Evolutionary conservation across 2,329 filamentous ascomycete species (phyloP).

Genomic region (Pseudogymnoascus sp.): DNA sequence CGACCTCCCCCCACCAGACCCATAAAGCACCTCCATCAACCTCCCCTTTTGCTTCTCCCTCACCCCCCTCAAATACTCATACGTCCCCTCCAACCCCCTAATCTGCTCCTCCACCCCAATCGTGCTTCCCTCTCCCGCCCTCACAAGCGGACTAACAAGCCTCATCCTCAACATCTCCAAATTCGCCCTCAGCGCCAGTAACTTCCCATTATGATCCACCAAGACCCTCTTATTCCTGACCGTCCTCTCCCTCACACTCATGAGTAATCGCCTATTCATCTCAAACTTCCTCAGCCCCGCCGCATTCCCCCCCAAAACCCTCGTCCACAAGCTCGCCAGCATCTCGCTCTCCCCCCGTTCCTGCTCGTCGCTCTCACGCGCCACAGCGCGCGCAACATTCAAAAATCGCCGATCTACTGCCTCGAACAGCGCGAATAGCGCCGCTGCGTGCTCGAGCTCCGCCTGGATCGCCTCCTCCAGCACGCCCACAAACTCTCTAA

Average conservation of each 20-base stretch:
- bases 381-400: constrained; percentile 76
- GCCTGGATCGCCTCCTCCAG: constrained; percentile 83
- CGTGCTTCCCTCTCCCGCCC: constrained; percentile 58
- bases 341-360: constrained; percentile 74
- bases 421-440: constrained; percentile 84
- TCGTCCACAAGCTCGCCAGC: constrained; percentile 77
- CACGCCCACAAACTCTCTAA: constrained; percentile 76
- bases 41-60: constrained; percentile 74
- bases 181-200: constrained; percentile 77
- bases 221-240: constrained; percentile 81
- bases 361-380: constrained; percentile 73
- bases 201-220: constrained; percentile 75
- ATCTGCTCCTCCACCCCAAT: constrained; percentile 81
- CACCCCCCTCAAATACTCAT: constrained; percentile 66
- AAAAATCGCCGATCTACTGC: constrained; percentile 84
- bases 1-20: constrained; percentile 23
- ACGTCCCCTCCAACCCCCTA: constrained; percentile 69
- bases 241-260: constrained; percentile 71
- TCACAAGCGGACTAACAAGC: constrained; percentile 74
- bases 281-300: constrained; percentile 80
- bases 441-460: constrained; percentile 72
- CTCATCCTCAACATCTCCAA: constrained; percentile 78
- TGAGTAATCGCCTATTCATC: constrained; percentile 74
- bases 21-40: constrained; percentile 73
- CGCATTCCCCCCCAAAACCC: constrained; percentile 69